Evolutionary conservation across 2,329 filamentous ascomycete species (phyloP), one percentile per base, ranked within the genome.

Genomic region (Aureobasidium vineae): DNA sequence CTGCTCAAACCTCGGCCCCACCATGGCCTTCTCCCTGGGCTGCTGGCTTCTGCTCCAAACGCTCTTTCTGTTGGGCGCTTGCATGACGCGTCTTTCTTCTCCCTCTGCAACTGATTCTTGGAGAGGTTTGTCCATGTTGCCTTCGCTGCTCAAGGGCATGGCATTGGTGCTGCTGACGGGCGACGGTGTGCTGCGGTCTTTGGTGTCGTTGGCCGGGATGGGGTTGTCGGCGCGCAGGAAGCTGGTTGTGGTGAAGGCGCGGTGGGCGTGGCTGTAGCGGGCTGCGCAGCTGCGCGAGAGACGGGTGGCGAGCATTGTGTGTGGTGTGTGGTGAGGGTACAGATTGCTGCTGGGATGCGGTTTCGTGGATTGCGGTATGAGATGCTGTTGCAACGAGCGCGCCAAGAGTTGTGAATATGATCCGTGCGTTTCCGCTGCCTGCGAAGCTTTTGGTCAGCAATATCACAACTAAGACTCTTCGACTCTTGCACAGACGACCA

Each of bases 1-100:
- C 86, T 98, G 94, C 84, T 99, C 95, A 75, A 99, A 99, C 72
- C 94, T 85, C 70, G 95, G 95, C 49, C 95, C 95, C 49, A 88
- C 87, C 94, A 99, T 99, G 63, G 92, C 95, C 78, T 87, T 80
- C 64, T 86, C 85, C 73, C 94, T 85, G 45, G 92, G 87, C 78
- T 87, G 86, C 84, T 99, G 95, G 81, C 87, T 96, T 75, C 86
- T 82, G 69, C 91, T 92, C 95, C 95, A 99, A 68, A 91, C 85
- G 6, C 80, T 86, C 68, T 83, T 80, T 69, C 92, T 87, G 83
- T 99, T 99, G 26, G 95, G 95, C 38, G 94, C 91, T 82, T 99
- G 95, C 77, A 83, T 79, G 66, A 84, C 79, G 70, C 86, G 82
- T 73, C 81, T 79, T 68, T 82, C 76, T 78, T 89, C 86, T 23